Evolutionary conservation across 2,329 filamentous ascomycete species (phyloP).

Genomic region (Fusarium newnesense): DNA sequence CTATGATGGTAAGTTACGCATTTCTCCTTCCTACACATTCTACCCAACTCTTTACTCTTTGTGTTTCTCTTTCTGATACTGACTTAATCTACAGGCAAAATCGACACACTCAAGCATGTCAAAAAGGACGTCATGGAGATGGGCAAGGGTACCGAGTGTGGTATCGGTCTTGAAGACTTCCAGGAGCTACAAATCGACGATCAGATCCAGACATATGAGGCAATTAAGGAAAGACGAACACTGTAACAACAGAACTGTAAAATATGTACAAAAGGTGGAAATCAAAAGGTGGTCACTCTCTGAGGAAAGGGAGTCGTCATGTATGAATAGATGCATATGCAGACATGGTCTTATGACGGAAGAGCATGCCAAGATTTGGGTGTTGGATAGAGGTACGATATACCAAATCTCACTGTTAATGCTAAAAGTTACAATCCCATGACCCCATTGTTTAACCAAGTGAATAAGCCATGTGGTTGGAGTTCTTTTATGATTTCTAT

Average conservation of each 20-base stretch:
- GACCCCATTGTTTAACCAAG: neutral
- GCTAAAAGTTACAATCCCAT: neutral
- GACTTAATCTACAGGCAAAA: constrained; percentile 65
- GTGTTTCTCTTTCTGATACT: neutral
- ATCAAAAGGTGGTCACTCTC: constrained; percentile 2
- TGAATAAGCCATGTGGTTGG: neutral
- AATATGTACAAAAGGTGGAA: constrained; percentile 30
- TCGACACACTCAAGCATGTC: constrained; percentile 86
- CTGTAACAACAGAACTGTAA: constrained; percentile 53
- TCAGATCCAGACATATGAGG: constrained; percentile 87
- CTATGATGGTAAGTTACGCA: constrained; percentile 77
- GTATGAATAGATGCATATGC: constrained; percentile 28
- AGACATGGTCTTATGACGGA: constrained; percentile 17
- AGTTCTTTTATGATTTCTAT: neutral
- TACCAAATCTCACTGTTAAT: constrained; percentile 25
- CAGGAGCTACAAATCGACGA: constrained; percentile 83
- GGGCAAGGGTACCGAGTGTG: constrained; percentile 93
- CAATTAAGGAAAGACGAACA: constrained; percentile 75
- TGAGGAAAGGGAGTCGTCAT: neutral
- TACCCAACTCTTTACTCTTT: neutral
- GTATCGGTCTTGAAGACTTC: constrained; percentile 85
- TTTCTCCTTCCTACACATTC: neutral
- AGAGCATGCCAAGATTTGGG: constrained; percentile 1
- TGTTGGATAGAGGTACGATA: neutral
- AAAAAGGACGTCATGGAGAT: constrained; percentile 93